Conservation (phyloP, 176 grass and related monocot genomes). For the Triticum urartu region DNA sequence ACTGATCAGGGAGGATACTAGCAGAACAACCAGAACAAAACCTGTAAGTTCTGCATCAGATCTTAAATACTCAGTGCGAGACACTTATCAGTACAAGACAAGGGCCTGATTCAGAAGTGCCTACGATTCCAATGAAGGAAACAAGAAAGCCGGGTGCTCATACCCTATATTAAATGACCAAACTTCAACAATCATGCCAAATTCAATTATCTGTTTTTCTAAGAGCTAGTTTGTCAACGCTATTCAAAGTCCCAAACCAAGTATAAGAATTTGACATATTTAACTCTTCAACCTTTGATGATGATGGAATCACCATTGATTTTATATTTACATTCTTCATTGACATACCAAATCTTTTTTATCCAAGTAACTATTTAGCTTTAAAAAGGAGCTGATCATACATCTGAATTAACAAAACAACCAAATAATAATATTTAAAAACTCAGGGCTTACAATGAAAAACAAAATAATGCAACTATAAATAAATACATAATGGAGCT, state of each 20-base stretch:
- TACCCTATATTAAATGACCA: neutral
- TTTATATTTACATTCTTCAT: neutral
- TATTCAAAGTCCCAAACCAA: neutral
- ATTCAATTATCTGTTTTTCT: slow-evolving; percentile 5
- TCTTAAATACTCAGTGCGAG: neutral
- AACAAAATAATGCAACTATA: neutral
- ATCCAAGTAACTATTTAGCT: neutral
- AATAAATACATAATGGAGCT: neutral
- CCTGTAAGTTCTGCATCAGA: neutral
- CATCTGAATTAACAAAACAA: neutral
- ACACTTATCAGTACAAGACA: neutral
- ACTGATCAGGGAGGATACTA: neutral
- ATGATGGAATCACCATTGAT: neutral
- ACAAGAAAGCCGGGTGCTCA: neutral
- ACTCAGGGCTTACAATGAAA: neutral
- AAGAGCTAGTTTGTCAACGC: neutral
- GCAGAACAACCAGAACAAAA: neutral
- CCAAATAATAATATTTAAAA: neutral
- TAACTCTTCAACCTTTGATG: neutral
- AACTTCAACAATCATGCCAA: neutral
- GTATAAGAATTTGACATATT: neutral
- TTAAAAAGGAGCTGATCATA: neutral
- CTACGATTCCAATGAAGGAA: neutral
- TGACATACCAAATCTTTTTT: neutral
- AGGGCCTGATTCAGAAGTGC: neutral